Conservation (phyloP, 2,329 filamentous ascomycete species). For the Fusarium graminum region DNA sequence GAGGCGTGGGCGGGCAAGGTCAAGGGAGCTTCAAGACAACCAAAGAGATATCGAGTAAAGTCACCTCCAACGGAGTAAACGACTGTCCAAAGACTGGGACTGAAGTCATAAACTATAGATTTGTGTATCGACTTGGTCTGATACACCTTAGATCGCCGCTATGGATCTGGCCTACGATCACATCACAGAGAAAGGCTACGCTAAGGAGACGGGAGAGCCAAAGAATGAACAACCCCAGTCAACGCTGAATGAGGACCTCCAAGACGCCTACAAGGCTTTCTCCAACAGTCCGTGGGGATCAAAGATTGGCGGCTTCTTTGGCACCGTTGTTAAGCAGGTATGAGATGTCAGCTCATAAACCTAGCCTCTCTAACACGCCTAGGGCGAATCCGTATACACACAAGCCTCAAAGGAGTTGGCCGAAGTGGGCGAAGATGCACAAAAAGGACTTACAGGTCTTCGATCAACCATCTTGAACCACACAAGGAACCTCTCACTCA, state of each 20-base stretch:
- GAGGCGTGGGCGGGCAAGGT: slow-evolving; percentile 33
- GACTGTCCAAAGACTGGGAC: background rate
- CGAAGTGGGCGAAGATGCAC: slow-evolving; percentile 83
- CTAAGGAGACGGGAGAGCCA: slow-evolving; percentile 63
- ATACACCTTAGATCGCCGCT: slow-evolving; percentile 23
- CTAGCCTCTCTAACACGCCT: slow-evolving; percentile 34
- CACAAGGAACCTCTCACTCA: slow-evolving; percentile 79
- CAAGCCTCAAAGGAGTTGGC: slow-evolving; percentile 88
- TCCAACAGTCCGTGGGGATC: slow-evolving; percentile 92
- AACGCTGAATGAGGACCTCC: slow-evolving; percentile 86
- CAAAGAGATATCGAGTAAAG: slow-evolving; percentile 31
- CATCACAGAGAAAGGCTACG: slow-evolving; percentile 85
- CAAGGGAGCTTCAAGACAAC: slow-evolving; percentile 33
- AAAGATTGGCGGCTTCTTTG: slow-evolving; percentile 87
- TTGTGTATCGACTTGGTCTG: slow-evolving; percentile 10
- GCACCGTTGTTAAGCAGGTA: slow-evolving; percentile 93
- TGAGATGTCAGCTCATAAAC: slow-evolving; percentile 40
- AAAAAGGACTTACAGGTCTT: slow-evolving; percentile 81
- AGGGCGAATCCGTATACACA: slow-evolving; percentile 86
- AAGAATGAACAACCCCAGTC: slow-evolving; percentile 60
- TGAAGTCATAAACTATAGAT: background rate
- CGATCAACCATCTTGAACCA: slow-evolving; percentile 76
- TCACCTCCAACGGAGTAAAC: slow-evolving; percentile 18
- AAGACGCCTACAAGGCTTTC: slow-evolving; percentile 95
- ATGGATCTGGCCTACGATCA: slow-evolving; percentile 99